phyloP scores from a whole-genome alignment of 805 yeast species.

The Groenewaldozyma tartarivorans region DNA sequence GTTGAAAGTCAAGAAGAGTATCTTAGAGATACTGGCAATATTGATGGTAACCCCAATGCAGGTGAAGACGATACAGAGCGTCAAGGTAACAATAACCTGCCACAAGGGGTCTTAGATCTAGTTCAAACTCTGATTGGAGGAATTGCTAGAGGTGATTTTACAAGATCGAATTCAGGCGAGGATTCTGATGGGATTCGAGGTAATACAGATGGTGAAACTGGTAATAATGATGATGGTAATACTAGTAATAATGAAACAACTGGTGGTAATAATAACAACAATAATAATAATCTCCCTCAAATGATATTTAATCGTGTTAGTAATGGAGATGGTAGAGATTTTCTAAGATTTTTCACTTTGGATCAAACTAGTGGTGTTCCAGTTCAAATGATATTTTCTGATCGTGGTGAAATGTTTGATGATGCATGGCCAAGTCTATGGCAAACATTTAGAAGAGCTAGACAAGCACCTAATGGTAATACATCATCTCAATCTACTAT shows the following conservation, averaged over 20 bases:
- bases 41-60: conserved; percentile 6
- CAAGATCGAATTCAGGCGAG: neutral
- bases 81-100: neutral
- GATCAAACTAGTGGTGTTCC: neutral
- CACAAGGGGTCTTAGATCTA: neutral
- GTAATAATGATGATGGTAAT: neutral
- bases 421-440: too few relatives aligned
- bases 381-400: neutral
- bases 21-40: conserved; percentile 16
- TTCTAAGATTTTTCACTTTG: neutral
- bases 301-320: neutral
- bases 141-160: neutral
- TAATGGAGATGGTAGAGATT: neutral
- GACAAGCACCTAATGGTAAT: neutral
- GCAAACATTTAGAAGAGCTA: too few relatives aligned
- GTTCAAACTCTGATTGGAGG: neutral
- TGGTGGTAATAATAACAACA: neutral
- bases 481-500: neutral
- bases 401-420: too few relatives aligned
- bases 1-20: conserved; percentile 31
- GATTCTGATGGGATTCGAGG: neutral
- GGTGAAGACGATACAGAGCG: neutral
- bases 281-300: neutral
- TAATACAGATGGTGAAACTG: conserved; percentile 4
- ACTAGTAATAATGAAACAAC: neutral